Evolutionary conservation across 495 filamentous ascomycete species (phyloP).

Genomic region (Collariella sp.): DNA sequence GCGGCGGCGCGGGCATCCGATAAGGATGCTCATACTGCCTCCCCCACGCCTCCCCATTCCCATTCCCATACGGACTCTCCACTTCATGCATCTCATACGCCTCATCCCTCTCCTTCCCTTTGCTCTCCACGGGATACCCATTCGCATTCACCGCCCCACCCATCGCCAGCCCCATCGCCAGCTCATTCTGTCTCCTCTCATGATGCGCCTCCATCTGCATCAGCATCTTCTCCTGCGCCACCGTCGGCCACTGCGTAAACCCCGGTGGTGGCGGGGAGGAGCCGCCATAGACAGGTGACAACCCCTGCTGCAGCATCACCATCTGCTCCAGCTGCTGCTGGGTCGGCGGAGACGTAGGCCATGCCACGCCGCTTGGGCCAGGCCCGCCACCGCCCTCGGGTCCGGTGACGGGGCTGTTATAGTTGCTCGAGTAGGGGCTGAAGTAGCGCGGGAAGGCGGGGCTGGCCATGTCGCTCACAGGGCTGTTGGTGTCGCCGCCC

Average conservation of each 20-base stretch:
- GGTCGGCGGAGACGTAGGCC: slow-evolving; percentile 16
- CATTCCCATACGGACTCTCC: slow-evolving; percentile 22
- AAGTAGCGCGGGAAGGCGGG: slow-evolving; percentile 38
- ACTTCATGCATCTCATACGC: slow-evolving; percentile 28
- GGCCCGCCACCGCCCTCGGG: slow-evolving; percentile 30
- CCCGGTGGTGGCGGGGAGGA: slow-evolving; percentile 23
- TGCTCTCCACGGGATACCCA: slow-evolving; percentile 13
- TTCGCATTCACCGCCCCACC: slow-evolving; percentile 22
- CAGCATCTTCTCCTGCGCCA: slow-evolving; percentile 22
- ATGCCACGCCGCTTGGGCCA: slow-evolving; percentile 15
- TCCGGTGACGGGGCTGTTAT: slow-evolving; percentile 39
- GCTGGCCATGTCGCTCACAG: slow-evolving; percentile 25
- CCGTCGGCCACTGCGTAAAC: slow-evolving; percentile 27
- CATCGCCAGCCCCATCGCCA: slow-evolving; percentile 30
- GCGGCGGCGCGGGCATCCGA: slow-evolving; percentile 19
- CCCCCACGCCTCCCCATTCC: neutral
- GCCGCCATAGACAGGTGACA: slow-evolving; percentile 11
- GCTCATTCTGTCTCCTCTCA: slow-evolving; percentile 20
- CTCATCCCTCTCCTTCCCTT: slow-evolving; percentile 29
- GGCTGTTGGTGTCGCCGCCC: slow-evolving; percentile 33
- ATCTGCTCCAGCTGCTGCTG: slow-evolving; percentile 21
- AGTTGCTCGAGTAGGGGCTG: slow-evolving; percentile 40
- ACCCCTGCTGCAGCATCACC: slow-evolving; percentile 10
- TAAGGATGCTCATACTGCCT: slow-evolving; percentile 5
- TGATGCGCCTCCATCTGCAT: slow-evolving; percentile 22